Evolutionary conservation across 192 early-diverging fungal genomes (phyloP), one percentile per base, ranked within the genome.

Genomic region (Phycomyces nitens): DNA sequence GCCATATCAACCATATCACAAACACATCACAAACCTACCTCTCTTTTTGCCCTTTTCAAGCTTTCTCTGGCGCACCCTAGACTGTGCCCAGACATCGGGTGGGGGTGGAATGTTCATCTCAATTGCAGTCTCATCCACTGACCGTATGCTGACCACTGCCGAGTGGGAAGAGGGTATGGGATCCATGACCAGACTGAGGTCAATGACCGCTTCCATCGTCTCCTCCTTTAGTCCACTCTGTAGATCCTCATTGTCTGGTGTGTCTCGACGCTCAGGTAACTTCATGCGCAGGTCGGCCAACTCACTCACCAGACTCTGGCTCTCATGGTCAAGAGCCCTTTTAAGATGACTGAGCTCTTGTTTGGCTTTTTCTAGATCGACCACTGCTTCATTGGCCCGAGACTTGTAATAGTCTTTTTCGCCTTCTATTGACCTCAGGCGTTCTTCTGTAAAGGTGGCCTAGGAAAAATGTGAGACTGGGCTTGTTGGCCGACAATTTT

Each of bases 371-470:
- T 69, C 72, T 9, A 74, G 38, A 59, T 70, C 63, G 18, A 65
- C 61, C 38, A 60, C 59, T n/a, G 66, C 68, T 53, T 75, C 64
- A 29, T 39, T 63, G 14, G 68, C 73, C 41, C 52, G 59, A 22
- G 26, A 43, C 26, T 70, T 70, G 60, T 75, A 75, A 47, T 70
- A 70, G 41, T 70, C 58, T 22, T 75, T 75, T 56, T 75, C 73
- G 47, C 58, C 54, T 53, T 75, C 59, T 29, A 63, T 54, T 0
- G 58, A 53, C 15, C 42, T 57, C 47, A 70, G 21, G 20, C 58
- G 56, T 18, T 75, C 68, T 43, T 62, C 52, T 40, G 54, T 57
- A 60, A 55, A 38, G 22, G 56, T 18, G 5, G 16, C 16, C 12
- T 16, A 65, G 24, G 16, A 10, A 16, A 41, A 10, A 52, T 5